Percentiles rank a stretch among this genome's conserved stretches.
These are phyloP conservation scores for Mycena chlorophos DNA, from an alignment of 768 basidiomycete species.

Conservation along the genomic window DNA sequence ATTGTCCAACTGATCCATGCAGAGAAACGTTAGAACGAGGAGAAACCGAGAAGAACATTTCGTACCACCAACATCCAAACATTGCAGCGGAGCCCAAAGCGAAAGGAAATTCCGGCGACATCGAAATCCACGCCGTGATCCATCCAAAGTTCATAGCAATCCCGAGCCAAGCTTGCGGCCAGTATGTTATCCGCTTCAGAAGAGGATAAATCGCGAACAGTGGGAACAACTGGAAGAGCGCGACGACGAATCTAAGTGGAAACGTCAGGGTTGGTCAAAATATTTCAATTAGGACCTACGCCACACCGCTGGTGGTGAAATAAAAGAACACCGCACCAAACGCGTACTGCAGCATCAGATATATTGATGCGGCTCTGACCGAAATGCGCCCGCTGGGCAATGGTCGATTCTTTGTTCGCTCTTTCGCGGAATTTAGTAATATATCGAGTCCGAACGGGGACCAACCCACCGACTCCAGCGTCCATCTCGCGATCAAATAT, in stretches of 20 bases:
- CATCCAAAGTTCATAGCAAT: slow-evolving; percentile 59
- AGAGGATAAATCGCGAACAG: slow-evolving; percentile 52
- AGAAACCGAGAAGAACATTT: not conserved
- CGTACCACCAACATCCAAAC: slow-evolving; percentile 48
- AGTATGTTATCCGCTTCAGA: slow-evolving; percentile 56
- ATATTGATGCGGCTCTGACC: slow-evolving; percentile 40
- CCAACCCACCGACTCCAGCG: slow-evolving; percentile 35
- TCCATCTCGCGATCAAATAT: slow-evolving; percentile 34
- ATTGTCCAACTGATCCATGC: slow-evolving; percentile 46
- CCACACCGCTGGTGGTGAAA: slow-evolving; percentile 30
- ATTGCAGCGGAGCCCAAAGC: slow-evolving; percentile 37
- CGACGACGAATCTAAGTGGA: slow-evolving; percentile 37
- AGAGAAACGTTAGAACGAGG: not conserved
- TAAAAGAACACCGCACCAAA: slow-evolving; percentile 43
- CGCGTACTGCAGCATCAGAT: slow-evolving; percentile 42
- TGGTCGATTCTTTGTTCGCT: slow-evolving; percentile 49
- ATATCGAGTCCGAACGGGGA: not conserved
- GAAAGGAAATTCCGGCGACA: slow-evolving; percentile 33
- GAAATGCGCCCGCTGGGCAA: slow-evolving; percentile 51
- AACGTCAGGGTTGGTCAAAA: slow-evolving; percentile 7
- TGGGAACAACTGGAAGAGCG: slow-evolving; percentile 47
- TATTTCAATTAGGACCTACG: slow-evolving; percentile 30
- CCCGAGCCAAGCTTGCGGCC: slow-evolving; percentile 65
- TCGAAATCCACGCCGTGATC: slow-evolving; percentile 48
- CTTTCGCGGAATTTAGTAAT: slow-evolving; percentile 26